phyloP scores from a whole-genome alignment of 192 early-diverging fungal genomes.

The Backusella parvicylindrica region DNA sequence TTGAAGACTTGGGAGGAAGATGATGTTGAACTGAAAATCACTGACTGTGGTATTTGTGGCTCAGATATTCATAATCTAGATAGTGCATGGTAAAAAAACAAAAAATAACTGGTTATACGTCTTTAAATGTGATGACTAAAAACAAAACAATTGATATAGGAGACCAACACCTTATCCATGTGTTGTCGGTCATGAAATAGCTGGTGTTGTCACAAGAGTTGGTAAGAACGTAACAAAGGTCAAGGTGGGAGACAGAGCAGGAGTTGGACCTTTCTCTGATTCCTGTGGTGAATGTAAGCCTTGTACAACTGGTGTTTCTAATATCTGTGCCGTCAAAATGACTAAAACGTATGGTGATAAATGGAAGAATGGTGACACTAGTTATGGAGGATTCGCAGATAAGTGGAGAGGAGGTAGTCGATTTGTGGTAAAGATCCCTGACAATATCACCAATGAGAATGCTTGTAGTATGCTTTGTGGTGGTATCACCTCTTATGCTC shows the following conservation, averaged over 20 bases:
- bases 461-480: too few species aligned
- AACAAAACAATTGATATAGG: too few species aligned
- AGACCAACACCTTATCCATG: too few species aligned
- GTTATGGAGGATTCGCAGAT: constrained; percentile 37
- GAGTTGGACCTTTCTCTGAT: constrained; percentile 10
- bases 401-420: constrained; percentile 41
- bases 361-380: constrained; percentile 2
- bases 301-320: too few species aligned
- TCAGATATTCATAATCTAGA: constrained; percentile 67
- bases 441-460: constrained; percentile 37
- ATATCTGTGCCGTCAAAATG: too few species aligned
- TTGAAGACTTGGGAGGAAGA: constrained; percentile 17
- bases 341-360: constrained; percentile 15
- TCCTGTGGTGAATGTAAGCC: too few species aligned
- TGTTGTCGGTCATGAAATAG: constrained; percentile 51
- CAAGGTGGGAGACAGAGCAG: constrained; percentile 60
- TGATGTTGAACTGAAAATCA: constrained; percentile 45
- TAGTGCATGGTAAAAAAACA: background rate
- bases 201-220: constrained; percentile 35
- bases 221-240: constrained; percentile 31
- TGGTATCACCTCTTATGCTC: too few species aligned
- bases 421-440: constrained; percentile 60
- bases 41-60: constrained; percentile 72
- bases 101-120: too few species aligned
- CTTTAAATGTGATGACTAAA: too few species aligned